Percentiles rank a stretch among this genome's conserved stretches.
phyloP scores from a whole-genome alignment of 768 basidiomycete species.

The Hygrophorus russula region DNA sequence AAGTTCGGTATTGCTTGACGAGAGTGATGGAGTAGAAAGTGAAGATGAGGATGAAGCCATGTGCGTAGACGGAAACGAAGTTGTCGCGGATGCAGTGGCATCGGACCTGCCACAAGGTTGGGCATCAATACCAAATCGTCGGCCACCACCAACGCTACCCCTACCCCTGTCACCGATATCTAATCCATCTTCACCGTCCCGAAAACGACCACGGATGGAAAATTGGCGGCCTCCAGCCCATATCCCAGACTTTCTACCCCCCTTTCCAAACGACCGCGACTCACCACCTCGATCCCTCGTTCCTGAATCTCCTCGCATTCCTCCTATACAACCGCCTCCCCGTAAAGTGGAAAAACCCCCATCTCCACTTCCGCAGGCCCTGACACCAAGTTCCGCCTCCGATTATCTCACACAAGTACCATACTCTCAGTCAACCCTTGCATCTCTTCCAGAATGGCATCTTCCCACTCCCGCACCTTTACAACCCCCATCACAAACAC shows the following conservation, averaged over 20 bases:
- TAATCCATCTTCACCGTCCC: constrained; percentile 41
- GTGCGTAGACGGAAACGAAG: constrained; percentile 14
- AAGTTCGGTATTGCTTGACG: constrained; percentile 17
- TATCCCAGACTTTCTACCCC: constrained; percentile 57
- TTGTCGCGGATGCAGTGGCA: constrained; percentile 19
- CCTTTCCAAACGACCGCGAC: constrained; percentile 39
- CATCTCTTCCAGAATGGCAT: constrained; percentile 58
- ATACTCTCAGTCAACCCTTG: constrained; percentile 63
- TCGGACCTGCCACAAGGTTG: constrained; percentile 12
- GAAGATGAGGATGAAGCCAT: constrained; percentile 17
- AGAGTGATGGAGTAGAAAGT: constrained; percentile 17
- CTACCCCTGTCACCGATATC: constrained; percentile 48
- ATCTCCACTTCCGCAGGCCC: constrained; percentile 28
- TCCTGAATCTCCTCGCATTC: constrained; percentile 23
- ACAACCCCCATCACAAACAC: constrained; percentile 2
- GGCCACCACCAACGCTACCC: constrained; percentile 20
- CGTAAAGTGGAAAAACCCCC: constrained; percentile 26
- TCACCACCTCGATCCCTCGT: constrained; percentile 19
- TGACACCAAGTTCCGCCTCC: constrained; percentile 43
- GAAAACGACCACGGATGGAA: constrained; percentile 45
- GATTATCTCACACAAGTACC: constrained; percentile 66
- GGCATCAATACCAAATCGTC: constrained; percentile 6
- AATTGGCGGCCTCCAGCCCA: constrained; percentile 54
- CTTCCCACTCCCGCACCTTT: constrained; percentile 32
- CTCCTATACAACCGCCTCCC: constrained; percentile 19